Evolutionary conservation across 176 grass and related monocot genomes (phyloP), one percentile per base, ranked within the genome.

Genomic region (Triticum turgidum): DNA sequence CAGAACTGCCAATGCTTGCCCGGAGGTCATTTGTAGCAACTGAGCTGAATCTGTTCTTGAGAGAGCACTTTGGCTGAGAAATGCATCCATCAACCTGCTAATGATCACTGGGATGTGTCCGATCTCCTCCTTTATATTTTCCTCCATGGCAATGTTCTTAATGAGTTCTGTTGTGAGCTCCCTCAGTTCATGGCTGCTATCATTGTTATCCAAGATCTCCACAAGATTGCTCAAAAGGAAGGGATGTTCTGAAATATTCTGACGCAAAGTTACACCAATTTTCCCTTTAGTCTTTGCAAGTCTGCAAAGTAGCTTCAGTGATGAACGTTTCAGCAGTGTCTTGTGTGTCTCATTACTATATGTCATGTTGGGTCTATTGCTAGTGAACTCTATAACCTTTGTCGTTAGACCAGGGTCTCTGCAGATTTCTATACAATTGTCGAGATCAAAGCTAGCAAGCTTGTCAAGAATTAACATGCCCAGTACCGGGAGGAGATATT

Each of bases 151-250:
- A 56, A 89, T 66, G 76, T 84, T 84, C n/a, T 67, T 73, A 0
- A 89, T 7, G 33, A 80, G 64, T 41, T 27, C 76, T 74, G 58
- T 1, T 1, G 17, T 35, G 4, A 80, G 0, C 67, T 74, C 29
- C 32, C 13, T 84, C 13, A 38, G 1, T 12, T 89, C 56, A 1
- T 84, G 17, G 11, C 24, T 24, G 24, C 56, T 65, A 6, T 1
- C 61, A 17, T 1, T 84, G 5, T 42, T 32, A 0, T 18, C 66
- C 1, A 80, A 27, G n/a, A 89, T 41, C 3, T 89, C 56, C 32
- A 81, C 41, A 1, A 89, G 66, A 9, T 84, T 30, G 13, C 66
- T 80, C 39, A 89, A 20, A 3, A 89, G 30, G 5, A 89, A 89
- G 15, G 66, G 75, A 30, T 89, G 58, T 13, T 79, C 32, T 1